A percentile compares a stretch with the other conserved stretches of the same genome.
Conservation (phyloP, 176 grass and related monocot species). For the Coix lacrymajobi region DNA sequence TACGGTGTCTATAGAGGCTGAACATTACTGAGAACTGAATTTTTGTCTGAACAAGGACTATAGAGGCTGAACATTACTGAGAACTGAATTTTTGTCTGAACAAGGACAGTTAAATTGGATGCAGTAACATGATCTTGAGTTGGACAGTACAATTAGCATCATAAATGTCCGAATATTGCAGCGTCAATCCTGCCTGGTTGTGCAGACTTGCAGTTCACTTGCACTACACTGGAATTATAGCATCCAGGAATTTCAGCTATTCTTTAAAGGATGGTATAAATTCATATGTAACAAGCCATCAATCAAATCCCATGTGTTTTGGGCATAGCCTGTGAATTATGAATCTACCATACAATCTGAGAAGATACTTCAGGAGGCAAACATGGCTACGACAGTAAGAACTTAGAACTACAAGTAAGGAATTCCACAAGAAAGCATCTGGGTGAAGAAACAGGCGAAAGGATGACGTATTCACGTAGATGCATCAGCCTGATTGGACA, state of each 20-base stretch:
- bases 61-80: too few species aligned
- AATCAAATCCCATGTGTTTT: background rate
- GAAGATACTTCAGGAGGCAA: constrained; percentile 19
- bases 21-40: background rate
- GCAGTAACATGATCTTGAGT: background rate
- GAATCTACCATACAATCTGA: background rate
- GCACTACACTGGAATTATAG: background rate
- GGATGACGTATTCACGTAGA: background rate
- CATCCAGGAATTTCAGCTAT: background rate
- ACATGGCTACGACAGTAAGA: background rate
- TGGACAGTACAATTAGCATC: background rate
- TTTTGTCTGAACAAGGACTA: background rate
- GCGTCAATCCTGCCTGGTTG: background rate
- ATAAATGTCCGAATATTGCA: background rate
- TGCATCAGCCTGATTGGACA: background rate
- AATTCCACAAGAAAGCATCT: background rate
- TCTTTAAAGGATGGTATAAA: background rate
- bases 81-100: too few species aligned
- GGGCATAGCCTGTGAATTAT: background rate
- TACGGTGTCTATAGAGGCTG: background rate
- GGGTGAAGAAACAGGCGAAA: background rate
- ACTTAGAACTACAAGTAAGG: constrained; percentile 12
- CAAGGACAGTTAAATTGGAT: too few species aligned
- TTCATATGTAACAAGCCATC: background rate
- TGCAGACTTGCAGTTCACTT: background rate